Evolutionary conservation across 106 monocot species (phyloP).

Genomic region (Vanilla planifolia): DNA sequence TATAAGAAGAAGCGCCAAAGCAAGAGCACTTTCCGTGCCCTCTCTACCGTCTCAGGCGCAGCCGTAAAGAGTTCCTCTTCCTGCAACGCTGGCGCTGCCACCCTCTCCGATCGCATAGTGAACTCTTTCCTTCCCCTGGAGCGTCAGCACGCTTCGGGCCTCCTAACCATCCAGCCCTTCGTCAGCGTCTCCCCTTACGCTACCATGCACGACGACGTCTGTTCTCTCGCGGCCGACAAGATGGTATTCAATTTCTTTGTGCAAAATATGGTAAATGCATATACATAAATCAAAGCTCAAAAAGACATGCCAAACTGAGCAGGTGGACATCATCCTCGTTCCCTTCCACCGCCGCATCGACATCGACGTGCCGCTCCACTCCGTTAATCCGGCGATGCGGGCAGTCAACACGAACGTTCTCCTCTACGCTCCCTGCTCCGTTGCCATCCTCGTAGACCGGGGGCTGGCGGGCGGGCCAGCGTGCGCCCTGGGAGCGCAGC

Average conservation of each 20-base stretch:
- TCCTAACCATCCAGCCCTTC: constrained; percentile 41
- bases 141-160: constrained; percentile 25
- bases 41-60: not conserved
- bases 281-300: no score
- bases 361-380: constrained; percentile 32
- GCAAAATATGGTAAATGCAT: no score
- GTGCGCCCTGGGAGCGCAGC: not conserved
- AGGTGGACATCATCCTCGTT: constrained; percentile 34
- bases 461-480: constrained; percentile 13
- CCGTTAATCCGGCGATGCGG: constrained; percentile 21
- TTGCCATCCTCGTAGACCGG: constrained; percentile 57
- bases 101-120: constrained; percentile 27
- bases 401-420: constrained; percentile 43
- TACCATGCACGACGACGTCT: constrained; percentile 53
- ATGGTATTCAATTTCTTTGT: no score
- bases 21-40: not conserved
- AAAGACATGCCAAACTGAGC: no score
- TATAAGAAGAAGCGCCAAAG: constrained; percentile 16
- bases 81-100: not conserved
- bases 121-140: constrained; percentile 44
- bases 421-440: constrained; percentile 49
- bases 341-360: constrained; percentile 47
- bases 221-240: constrained; percentile 29
- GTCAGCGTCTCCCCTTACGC: constrained; percentile 38
- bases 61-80: constrained; percentile 5